These are phyloP conservation scores for Sporothrix globosa DNA, from an alignment of 2,329 filamentous ascomycete species.

Conservation along the genomic window DNA sequence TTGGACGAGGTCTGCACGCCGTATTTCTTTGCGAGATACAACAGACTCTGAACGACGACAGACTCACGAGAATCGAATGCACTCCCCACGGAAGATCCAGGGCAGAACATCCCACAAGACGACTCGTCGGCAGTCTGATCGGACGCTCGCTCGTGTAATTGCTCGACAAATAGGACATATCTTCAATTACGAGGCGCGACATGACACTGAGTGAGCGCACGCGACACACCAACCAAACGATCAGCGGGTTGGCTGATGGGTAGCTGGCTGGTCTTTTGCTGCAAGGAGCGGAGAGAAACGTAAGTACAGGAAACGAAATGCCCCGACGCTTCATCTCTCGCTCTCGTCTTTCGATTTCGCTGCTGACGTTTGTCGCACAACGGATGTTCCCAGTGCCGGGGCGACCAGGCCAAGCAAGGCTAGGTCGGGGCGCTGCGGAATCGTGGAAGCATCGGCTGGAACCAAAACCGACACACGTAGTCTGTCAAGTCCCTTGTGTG, in stretches of 20 bases:
- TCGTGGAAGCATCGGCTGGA: conserved; percentile 11
- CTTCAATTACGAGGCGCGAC: background rate
- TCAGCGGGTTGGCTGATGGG: background rate
- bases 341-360: background rate
- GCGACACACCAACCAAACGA: background rate
- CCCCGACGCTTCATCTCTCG: background rate
- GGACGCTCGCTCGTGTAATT: too few species aligned
- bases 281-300: background rate
- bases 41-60: too few species aligned
- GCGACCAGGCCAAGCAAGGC: conserved; percentile 8
- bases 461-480: background rate
- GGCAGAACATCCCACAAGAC: too few species aligned
- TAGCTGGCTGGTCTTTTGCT: background rate
- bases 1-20: too few species aligned
- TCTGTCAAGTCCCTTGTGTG: background rate
- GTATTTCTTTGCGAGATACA: too few species aligned
- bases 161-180: too few species aligned
- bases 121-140: too few species aligned
- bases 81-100: too few species aligned
- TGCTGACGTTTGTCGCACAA: background rate
- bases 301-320: background rate
- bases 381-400: conserved; percentile 24
- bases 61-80: too few species aligned
- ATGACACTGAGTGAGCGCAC: conserved; percentile 8
- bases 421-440: conserved; percentile 5